phyloP scores from a whole-genome alignment of 257 asterid genomes.

The Verbascum thapsus region DNA sequence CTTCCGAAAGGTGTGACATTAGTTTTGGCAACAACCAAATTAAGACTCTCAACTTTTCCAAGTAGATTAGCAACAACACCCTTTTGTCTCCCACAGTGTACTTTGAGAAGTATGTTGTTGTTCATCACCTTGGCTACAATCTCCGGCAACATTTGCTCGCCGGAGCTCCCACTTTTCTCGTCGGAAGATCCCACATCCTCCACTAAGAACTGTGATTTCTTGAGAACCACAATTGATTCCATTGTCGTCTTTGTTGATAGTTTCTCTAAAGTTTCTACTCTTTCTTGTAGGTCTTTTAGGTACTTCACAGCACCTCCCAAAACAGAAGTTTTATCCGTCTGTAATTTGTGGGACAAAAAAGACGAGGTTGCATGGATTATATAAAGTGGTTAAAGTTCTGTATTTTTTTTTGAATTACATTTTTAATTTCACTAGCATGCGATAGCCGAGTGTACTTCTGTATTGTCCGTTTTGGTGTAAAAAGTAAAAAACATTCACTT shows the following conservation, averaged over 20 bases:
- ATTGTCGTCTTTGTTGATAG: too few species aligned
- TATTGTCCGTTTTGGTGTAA: neutral
- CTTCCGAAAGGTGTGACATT: slow-evolving; percentile 40
- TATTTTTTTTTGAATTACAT: neutral
- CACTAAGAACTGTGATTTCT: neutral
- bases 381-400: neutral
- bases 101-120: slow-evolving; percentile 35
- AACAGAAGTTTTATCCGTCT: too few species aligned
- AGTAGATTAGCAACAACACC: slow-evolving; percentile 40
- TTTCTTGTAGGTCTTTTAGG: too few species aligned
- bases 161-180: neutral
- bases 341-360: neutral
- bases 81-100: slow-evolving; percentile 44
- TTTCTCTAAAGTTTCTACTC: too few species aligned
- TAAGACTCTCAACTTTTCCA: slow-evolving; percentile 42
- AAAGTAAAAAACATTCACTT: neutral
- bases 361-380: neutral
- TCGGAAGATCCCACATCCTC: slow-evolving; percentile 34
- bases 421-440: slow-evolving; percentile 7
- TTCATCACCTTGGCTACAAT: slow-evolving; percentile 37
- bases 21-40: slow-evolving; percentile 39
- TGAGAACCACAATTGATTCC: too few species aligned
- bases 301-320: too few species aligned
- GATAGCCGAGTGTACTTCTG: slow-evolving; percentile 18
- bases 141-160: slow-evolving; percentile 27